phyloP scores from a whole-genome alignment of 768 basidiomycete species.

The Cubamyces sp. region DNA sequence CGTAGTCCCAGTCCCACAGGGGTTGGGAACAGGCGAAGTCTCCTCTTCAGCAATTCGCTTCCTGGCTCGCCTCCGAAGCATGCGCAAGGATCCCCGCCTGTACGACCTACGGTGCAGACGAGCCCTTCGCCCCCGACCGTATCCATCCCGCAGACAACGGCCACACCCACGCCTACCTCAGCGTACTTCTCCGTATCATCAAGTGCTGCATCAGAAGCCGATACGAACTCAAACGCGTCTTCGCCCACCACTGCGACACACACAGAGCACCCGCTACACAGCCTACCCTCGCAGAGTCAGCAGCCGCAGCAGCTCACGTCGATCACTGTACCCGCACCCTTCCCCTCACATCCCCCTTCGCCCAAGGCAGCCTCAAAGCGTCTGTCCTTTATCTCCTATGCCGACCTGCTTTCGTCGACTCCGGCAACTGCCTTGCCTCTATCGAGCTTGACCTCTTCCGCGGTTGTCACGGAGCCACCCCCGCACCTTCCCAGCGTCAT shows the following conservation, averaged over 20 bases:
- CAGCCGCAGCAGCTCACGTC: slow-evolving; percentile 27
- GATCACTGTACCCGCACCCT: slow-evolving; percentile 32
- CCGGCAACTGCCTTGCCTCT: slow-evolving; percentile 75
- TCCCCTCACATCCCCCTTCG: slow-evolving; percentile 45
- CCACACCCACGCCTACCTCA: slow-evolving; percentile 47
- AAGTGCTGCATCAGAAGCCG: slow-evolving; percentile 17
- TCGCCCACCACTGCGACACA: slow-evolving; percentile 46
- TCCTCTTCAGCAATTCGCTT: slow-evolving; percentile 40
- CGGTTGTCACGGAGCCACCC: slow-evolving; percentile 59
- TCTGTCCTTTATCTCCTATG: slow-evolving; percentile 88
- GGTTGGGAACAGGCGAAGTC: slow-evolving; percentile 38
- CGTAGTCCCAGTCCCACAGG: slow-evolving; percentile 66
- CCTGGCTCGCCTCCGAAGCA: slow-evolving; percentile 21
- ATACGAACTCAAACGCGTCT: slow-evolving; percentile 40
- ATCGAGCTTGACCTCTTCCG: slow-evolving; percentile 69
- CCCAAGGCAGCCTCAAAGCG: slow-evolving; percentile 63
- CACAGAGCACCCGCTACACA: slow-evolving; percentile 33
- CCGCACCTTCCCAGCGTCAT: slow-evolving; percentile 74
- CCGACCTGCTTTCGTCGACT: slow-evolving; percentile 79
- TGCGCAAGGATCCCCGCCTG: slow-evolving; percentile 27
- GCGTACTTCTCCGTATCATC: slow-evolving; percentile 49
- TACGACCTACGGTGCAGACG: slow-evolving; percentile 36
- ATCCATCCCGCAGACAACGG: slow-evolving; percentile 19
- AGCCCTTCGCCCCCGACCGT: slow-evolving; percentile 11
- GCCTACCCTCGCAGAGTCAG: slow-evolving; percentile 26